Conservation (phyloP, 495 filamentous ascomycete genomes). For the Hypoxylon trugodes region DNA sequence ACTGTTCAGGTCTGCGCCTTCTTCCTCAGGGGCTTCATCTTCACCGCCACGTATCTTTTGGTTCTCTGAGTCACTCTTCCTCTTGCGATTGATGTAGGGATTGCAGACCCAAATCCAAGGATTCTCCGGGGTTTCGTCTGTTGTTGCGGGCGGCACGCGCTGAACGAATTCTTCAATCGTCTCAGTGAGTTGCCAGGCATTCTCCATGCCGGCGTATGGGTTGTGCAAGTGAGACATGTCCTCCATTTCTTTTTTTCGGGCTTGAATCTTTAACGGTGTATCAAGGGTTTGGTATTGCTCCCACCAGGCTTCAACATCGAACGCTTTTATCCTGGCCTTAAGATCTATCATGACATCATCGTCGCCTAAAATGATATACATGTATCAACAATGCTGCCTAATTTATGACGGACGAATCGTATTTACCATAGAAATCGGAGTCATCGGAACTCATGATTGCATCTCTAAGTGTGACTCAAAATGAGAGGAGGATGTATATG, state of each 20-base stretch:
- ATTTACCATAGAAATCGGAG: constrained; percentile 75
- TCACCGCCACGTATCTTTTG: constrained; percentile 55
- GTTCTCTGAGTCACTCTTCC: constrained; percentile 28
- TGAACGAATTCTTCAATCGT: constrained; percentile 67
- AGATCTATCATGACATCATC: constrained; percentile 54
- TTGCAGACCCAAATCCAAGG: constrained; percentile 76
- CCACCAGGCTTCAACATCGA: constrained; percentile 61
- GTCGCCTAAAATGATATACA: constrained; percentile 59
- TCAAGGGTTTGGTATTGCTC: constrained; percentile 41
- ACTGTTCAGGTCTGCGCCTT: constrained; percentile 32
- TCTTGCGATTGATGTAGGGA: constrained; percentile 51
- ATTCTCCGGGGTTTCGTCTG: constrained; percentile 45
- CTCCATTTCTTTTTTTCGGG: constrained; percentile 20
- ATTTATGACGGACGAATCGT: constrained; percentile 12
- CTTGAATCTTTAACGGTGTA: constrained; percentile 30
- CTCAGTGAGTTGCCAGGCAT: constrained; percentile 65
- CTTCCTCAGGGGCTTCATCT: constrained; percentile 45
- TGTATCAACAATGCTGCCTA: constrained; percentile 26
- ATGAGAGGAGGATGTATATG: not conserved
- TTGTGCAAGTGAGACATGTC: constrained; percentile 52
- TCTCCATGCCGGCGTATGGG: constrained; percentile 49
- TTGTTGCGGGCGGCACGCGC: constrained; percentile 71
- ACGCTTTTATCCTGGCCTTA: constrained; percentile 46
- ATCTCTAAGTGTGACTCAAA: too few relatives aligned
- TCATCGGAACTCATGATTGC: constrained; percentile 64